Conservation (phyloP, 164 flowering plant genomes). For the Vitis riparia region DNA sequence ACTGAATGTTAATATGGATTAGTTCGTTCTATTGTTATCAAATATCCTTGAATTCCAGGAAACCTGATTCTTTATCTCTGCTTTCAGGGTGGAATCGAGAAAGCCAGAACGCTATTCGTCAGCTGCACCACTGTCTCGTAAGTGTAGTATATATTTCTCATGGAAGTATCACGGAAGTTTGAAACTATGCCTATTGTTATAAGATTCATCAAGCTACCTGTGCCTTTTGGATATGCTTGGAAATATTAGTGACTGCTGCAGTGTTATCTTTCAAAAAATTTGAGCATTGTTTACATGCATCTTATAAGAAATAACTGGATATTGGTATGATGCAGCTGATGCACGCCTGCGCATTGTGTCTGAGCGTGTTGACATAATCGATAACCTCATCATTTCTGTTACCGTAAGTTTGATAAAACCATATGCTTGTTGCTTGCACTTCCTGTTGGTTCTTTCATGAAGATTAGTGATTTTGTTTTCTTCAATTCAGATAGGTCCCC, state of each 20-base stretch:
- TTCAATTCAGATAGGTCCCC: conserved; percentile 91
- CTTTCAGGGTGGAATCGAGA: conserved; percentile 95
- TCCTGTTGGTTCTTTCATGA: conserved; percentile 3
- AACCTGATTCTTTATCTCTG: conserved; percentile 35
- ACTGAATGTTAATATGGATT: no score
- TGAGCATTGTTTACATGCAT: background rate
- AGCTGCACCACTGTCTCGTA: conserved; percentile 97
- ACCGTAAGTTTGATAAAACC: conserved; percentile 50
- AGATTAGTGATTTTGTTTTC: conserved; percentile 19
- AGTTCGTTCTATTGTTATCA: no score
- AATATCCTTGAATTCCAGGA: conserved; percentile 20
- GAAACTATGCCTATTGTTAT: background rate
- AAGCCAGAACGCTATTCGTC: conserved; percentile 99
- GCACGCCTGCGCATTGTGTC: conserved; percentile 97
- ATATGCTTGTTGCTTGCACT: conserved; percentile 1
- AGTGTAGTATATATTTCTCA: conserved; percentile 22
- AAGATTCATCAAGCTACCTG: background rate
- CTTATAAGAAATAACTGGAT: background rate
- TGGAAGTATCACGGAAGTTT: background rate
- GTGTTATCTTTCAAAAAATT: background rate
- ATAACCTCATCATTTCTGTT: conserved; percentile 87
- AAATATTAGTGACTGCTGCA: no score
- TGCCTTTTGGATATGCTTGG: no score
- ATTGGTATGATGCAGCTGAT: conserved; percentile 61
- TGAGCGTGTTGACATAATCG: conserved; percentile 87